Percentiles rank a stretch among this genome's conserved stretches.
Evolutionary conservation across 1,139 yeast species (phyloP).

Genomic region (Protomyces pachydermus): DNA sequence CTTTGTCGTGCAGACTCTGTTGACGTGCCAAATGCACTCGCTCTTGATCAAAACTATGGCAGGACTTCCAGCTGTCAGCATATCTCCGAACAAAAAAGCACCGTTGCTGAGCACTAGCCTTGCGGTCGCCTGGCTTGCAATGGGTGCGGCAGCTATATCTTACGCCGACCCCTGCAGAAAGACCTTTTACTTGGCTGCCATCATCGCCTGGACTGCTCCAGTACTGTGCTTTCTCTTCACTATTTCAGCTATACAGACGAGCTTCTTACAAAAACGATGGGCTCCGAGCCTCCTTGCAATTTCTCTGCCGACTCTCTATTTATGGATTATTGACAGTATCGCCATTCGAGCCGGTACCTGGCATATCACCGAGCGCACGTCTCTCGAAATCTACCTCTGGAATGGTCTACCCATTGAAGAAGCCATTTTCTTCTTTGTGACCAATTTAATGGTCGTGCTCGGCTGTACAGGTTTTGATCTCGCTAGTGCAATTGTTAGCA

Average conservation of each 20-base stretch:
- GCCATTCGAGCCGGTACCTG: slow-evolving; percentile 27
- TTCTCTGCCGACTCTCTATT: slow-evolving; percentile 15
- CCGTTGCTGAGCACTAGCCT: background rate
- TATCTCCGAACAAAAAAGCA: background rate
- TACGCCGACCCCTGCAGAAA: background rate
- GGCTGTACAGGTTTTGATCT: slow-evolving; percentile 25
- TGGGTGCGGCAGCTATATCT: background rate
- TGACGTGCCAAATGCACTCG: slow-evolving; percentile 14
- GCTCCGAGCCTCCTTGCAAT: slow-evolving; percentile 3
- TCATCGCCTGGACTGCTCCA: slow-evolving; percentile 24
- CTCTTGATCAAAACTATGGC: slow-evolving; percentile 6
- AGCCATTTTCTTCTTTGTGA: slow-evolving; percentile 22
- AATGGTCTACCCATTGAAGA: slow-evolving; percentile 24
- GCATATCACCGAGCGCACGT: slow-evolving; percentile 23
- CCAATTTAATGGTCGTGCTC: slow-evolving; percentile 23
- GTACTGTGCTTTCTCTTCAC: slow-evolving; percentile 23
- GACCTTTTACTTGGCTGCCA: slow-evolving; percentile 22
- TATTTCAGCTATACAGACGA: slow-evolving; percentile 6
- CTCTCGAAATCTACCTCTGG: slow-evolving; percentile 12
- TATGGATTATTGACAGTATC: slow-evolving; percentile 22
- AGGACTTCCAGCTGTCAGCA: slow-evolving; percentile 12
- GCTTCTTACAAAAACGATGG: slow-evolving; percentile 1
- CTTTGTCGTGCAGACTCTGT: slow-evolving; percentile 22
- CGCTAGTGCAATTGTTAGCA: slow-evolving; percentile 16
- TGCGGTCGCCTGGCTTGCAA: background rate